Base-by-base conservation (phyloP, 2,329 filamentous ascomycete genomes). In the Didymella pomorum region DNA sequence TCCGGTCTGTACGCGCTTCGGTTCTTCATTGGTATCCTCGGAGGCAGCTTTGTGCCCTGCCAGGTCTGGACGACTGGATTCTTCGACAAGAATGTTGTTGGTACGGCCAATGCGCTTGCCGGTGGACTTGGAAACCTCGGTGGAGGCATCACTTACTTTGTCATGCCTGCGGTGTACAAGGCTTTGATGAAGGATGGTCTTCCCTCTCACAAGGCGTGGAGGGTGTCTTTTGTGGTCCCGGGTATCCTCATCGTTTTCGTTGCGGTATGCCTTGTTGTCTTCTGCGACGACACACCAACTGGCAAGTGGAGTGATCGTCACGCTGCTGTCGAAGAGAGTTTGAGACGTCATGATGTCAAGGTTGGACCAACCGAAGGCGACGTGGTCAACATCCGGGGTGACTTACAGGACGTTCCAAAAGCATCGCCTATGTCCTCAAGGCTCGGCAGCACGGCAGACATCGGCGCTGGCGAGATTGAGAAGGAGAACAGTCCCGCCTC, bases 31-130 rank as follows among this genome's bases (percentile, higher is more conserved):
- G 89, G 90, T 57, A 88, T 93, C 37, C 83, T 93, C 0, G 90
- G 90, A 44, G 90, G 88, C 1, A 84, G 85, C 3, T 93, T 93
- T 69, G 90, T 93, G 1, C 90, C 90, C 4, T 96, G 92, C 74
- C 92, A 95, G 74, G 93, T 96, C 6, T 96, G 92, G 91, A 91
- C 89, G 7, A 96, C 92, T 0, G 91, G 89, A 0, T 96, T 96
- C 81, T 96, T 93, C 73, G 92, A 97, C 79, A 95, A 93, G 81
- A 94, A 93, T 70, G 84, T 96, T n/a, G 90, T 96, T n/a, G 93
- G 93, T 42, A 92, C 91, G 2, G 91, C 92, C 60, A 97, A 96
- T 72, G 89, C 91, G 8, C 78, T 96, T 7, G 89, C 91, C 0
- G 93, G 87, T 42, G 93, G 70, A 6, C 51, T 71, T 11, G 70